Base-by-base conservation (phyloP, 2,329 filamentous ascomycete genomes). In the Dothiorella sarmentorum region DNA sequence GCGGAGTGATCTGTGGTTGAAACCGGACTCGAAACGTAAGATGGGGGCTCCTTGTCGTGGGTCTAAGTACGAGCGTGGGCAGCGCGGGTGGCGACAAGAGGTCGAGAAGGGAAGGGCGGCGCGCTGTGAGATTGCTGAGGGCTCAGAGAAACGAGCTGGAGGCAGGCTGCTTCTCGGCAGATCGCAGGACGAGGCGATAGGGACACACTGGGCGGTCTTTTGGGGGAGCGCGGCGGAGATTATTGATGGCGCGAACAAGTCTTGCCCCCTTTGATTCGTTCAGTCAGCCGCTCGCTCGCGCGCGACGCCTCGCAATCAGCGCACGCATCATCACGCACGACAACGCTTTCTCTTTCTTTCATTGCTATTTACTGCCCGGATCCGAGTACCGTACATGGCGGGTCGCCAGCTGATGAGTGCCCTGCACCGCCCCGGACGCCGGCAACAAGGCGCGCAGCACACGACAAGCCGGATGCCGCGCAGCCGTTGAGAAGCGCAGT, bases 1-100 rank as follows among this genome's bases (percentile, higher is more conserved):
- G 68, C 64, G 64, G 65, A 64, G 62, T 66, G 63, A 66, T 64
- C 58, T 58, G 67, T 67, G 64, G 63, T 68, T 70, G 70, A 73
- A 73, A 73, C n/a, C n/a, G n/a, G n/a, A n/a, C 72, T 69, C 68
- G 67, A 67, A 69, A 69, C 49, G 60, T 59, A 56, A 45, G 60
- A 60, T 42, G 58, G 51, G 40, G 31, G 55, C 40, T 57, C 55
- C 40, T 57, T 26, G 55, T 57, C 55, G 57, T 42, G 45, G 44
- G 55, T 58, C 45, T 44, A 33, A 20, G 24, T 37, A n/a, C n/a
- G n/a, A 22, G 42, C 27, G 22, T 29, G 42, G 43, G 53, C 42
- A 15, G 43, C 29, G 52, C 33, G 29, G 44, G 44, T 17, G 33
- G 44, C 33, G 44, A 17, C 22, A 35, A 9, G 45, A 43, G 24